Evolutionary conservation across 192 early-diverging fungal genomes (phyloP), one percentile per base, ranked within the genome.

Genomic region (Lobosporangium transversale): DNA sequence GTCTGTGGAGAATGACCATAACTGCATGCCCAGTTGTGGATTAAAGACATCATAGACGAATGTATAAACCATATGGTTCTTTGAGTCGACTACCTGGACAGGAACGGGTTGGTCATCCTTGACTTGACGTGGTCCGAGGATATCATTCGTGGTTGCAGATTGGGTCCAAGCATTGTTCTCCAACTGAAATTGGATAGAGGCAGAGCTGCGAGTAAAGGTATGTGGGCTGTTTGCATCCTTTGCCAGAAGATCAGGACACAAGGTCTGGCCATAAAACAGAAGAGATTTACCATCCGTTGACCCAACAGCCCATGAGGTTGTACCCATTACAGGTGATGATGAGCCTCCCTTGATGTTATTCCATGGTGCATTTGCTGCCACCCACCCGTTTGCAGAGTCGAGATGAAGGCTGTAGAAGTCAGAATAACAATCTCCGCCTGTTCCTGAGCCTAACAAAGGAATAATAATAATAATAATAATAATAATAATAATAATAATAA

Each of bases 11-110:
- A 75, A 66, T 11, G 49, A 60, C 50, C 42, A 66, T 10, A 75
- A 63, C 35, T 66, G 58, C 43, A 54, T 66, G 3, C 71, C 71
- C n/a, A 66, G 26, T 20, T 66, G 57, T 4, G 62, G 57, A 32
- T 75, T 75, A 36, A 63, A 63, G n/a, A 37, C 20, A 20, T 75
- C 71, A 42, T 75, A 75, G 4, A 66, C 51, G 43, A 75, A 75
- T 6, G 62, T 65, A 15, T 75, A 75, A 3, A 24, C 57, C 4
- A 54, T 48, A 17, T 61, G 50, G 9, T 53, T 36, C 18, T 53
- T 17, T 1, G 50, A 4, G 31, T 75, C 71, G 23, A 66, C 18
- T 3, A 55, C 71, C 37, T 75, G 71, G 3, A 75, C 71, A 6
- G 71, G 44, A 8, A 61, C 57, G 2, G 71, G 71, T 9, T 47